Conservation (phyloP, 202 grass and related monocot genomes). For the Bolboschoenoplectus hybrid region DNA sequence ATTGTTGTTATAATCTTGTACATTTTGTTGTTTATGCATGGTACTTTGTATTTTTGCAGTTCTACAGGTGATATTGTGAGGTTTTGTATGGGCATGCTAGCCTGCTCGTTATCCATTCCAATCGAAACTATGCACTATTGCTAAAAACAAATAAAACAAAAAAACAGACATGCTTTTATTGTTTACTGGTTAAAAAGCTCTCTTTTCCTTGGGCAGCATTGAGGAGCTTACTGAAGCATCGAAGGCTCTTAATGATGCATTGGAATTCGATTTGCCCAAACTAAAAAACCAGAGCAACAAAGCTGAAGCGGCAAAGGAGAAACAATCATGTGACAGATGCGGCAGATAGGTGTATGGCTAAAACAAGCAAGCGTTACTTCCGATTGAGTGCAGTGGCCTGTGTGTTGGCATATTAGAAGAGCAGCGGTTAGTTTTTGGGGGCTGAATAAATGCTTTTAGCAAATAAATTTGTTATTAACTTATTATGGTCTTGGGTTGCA, state of each 20-base stretch:
- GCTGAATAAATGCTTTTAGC: neutral
- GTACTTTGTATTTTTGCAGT: neutral
- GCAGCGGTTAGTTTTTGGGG: neutral
- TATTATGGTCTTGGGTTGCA: neutral
- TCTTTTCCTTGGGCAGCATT: slow-evolving; percentile 46
- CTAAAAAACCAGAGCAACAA: slow-evolving; percentile 62
- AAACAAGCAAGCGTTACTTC: slow-evolving; percentile 7
- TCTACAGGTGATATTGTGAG: slow-evolving; percentile 8
- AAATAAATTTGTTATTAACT: neutral
- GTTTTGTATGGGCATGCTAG: neutral
- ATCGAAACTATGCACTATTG: neutral
- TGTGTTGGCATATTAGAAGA: neutral
- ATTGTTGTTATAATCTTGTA: neutral
- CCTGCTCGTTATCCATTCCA: neutral
- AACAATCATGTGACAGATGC: slow-evolving; percentile 69
- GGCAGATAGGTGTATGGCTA: slow-evolving; percentile 49
- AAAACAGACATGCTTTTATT: neutral
- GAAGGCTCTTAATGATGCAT: slow-evolving; percentile 67
- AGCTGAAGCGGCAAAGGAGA: slow-evolving; percentile 48
- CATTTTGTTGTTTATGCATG: slow-evolving; percentile 9
- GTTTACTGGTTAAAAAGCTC: neutral
- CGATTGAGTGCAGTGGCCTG: neutral
- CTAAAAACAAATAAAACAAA: neutral
- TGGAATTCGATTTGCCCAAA: slow-evolving; percentile 77
- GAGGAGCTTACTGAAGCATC: slow-evolving; percentile 85